These are phyloP conservation scores for Aspergillus sp. DNA, from an alignment of 2,329 filamentous ascomycete genomes.

Conservation along the genomic window DNA sequence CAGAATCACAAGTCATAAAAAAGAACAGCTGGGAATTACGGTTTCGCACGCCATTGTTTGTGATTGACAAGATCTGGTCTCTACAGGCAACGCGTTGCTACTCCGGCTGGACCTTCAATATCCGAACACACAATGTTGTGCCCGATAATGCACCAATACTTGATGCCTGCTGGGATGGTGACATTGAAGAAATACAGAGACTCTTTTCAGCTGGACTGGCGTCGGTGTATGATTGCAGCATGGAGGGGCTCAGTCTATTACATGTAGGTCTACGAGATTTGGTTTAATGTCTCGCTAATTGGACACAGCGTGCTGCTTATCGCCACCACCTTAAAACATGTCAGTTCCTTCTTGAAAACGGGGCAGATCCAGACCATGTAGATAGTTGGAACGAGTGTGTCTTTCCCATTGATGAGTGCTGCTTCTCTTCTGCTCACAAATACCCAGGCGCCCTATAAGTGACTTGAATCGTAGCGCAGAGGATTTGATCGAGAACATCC, in stretches of 20 bases:
- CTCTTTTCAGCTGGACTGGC: neutral
- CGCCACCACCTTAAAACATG: neutral
- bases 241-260: neutral
- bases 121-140: neutral
- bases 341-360: neutral
- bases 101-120: neutral
- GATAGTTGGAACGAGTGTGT: neutral
- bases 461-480: rapidly evolving
- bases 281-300: no score
- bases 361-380: neutral
- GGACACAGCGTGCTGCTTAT: neutral
- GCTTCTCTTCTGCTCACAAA: neutral
- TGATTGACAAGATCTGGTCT: neutral
- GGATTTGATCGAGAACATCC: no score
- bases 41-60: neutral
- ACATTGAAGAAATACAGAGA: neutral
- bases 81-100: neutral
- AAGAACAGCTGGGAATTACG: neutral
- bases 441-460: no score
- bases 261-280: neutral
- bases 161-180: neutral
- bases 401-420: neutral
- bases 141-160: neutral
- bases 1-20: neutral
- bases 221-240: neutral